phyloP scores from a whole-genome alignment of 768 basidiomycete genomes.

The Psilocybe cyanescens region DNA sequence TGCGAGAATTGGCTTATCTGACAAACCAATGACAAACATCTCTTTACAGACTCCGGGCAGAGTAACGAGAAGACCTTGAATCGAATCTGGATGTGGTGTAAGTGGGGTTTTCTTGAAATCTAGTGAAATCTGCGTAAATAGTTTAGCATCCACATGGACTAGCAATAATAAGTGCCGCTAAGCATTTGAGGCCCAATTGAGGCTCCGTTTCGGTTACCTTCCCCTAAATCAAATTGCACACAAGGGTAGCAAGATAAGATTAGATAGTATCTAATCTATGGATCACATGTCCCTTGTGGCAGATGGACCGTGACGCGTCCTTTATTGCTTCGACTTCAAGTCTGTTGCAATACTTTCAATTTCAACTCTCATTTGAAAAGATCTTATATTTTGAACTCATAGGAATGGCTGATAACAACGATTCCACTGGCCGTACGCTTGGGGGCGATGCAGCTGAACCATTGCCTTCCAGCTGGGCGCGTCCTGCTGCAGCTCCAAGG shows the following conservation, averaged over 20 bases:
- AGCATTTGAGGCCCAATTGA: no score
- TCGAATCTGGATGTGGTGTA: no score
- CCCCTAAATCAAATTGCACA: no score
- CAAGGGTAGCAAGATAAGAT: not conserved
- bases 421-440: slow-evolving; percentile 46
- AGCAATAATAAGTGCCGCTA: no score
- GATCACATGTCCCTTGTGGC: slow-evolving; percentile 2
- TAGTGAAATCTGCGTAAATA: no score
- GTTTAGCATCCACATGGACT: no score
- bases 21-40: not conserved
- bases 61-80: not conserved
- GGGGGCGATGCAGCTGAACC: slow-evolving; percentile 52
- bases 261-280: slow-evolving; percentile 1
- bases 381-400: not conserved
- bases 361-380: not conserved
- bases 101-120: no score
- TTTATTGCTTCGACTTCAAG: not conserved
- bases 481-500: slow-evolving; percentile 39
- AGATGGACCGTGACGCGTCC: slow-evolving; percentile 10
- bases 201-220: no score
- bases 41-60: not conserved
- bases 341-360: not conserved
- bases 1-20: not conserved
- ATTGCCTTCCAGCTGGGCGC: slow-evolving; percentile 50
- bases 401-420: slow-evolving; percentile 42